phyloP scores from a whole-genome alignment of 805 yeast genomes.

The Pichia rugopelliculosa region DNA sequence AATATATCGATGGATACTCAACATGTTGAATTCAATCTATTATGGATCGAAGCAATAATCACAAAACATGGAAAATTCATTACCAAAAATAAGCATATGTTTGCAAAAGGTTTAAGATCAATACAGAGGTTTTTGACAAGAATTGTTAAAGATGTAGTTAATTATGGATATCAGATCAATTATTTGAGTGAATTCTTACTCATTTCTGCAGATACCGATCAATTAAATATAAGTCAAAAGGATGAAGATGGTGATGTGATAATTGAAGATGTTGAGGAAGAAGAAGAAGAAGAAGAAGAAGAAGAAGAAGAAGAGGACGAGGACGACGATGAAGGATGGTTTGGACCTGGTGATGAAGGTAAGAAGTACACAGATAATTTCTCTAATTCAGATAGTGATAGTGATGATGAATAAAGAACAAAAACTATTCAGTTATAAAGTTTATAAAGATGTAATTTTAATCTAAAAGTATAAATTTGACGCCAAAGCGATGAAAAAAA shows the following conservation, averaged over 20 bases:
- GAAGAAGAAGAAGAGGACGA: constrained; percentile 25
- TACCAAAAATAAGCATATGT: constrained; percentile 50
- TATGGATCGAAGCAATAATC: constrained; percentile 71
- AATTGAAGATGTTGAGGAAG: constrained; percentile 23
- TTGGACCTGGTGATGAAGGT: constrained; percentile 26
- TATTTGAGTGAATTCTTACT: constrained; percentile 48
- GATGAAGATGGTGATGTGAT: constrained; percentile 26
- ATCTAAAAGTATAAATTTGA: neutral
- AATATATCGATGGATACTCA: constrained; percentile 59
- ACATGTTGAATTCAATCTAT: constrained; percentile 75
- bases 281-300: constrained; percentile 21
- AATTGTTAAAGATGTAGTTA: constrained; percentile 66
- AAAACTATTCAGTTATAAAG: neutral
- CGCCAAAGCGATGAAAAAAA: neutral
- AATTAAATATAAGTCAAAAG: constrained; percentile 12
- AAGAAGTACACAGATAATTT: constrained; percentile 26
- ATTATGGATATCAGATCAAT: constrained; percentile 44
- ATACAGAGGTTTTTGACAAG: constrained; percentile 70
- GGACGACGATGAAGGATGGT: constrained; percentile 30
- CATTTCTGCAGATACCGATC: constrained; percentile 9
- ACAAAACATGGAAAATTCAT: constrained; percentile 74
- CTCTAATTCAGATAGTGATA: constrained; percentile 32
- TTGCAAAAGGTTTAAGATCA: constrained; percentile 56
- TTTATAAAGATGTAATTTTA: neutral
- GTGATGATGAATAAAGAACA: constrained; percentile 20